phyloP scores from a whole-genome alignment of 73 alveolate species.

The Symbiodinium pilosum region DNA sequence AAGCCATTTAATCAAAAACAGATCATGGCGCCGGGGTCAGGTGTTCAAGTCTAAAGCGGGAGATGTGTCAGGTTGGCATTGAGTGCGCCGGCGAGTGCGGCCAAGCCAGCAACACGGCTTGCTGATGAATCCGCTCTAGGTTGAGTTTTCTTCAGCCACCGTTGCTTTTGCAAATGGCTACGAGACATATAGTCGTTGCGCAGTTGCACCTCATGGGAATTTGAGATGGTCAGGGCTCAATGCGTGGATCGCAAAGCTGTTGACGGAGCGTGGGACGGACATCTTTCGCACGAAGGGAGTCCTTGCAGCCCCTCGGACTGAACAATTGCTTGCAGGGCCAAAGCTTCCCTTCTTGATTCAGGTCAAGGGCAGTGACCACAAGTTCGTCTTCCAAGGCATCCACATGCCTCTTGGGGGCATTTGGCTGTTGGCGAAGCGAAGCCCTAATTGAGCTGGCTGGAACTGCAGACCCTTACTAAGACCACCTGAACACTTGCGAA shows the following conservation, averaged over 20 bases:
- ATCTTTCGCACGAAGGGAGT: constrained; percentile 94
- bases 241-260: constrained; percentile 67
- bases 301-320: constrained; percentile 57
- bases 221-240: constrained; percentile 28
- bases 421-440: neutral
- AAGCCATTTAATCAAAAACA: no score
- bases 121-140: neutral
- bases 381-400: constrained; percentile 84
- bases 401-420: constrained; percentile 14
- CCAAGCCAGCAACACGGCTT: neutral
- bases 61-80: constrained; percentile 41
- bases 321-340: no score
- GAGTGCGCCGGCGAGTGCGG: constrained; percentile 88
- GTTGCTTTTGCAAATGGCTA: no score
- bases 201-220: no score
- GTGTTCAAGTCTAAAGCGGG: neutral
- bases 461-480: no score
- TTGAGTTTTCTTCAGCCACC: no score
- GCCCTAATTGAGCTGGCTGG: no score
- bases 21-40: neutral
- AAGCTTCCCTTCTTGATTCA: no score
- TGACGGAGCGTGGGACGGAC: constrained; percentile 82
- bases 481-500: no score
- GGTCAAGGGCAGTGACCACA: constrained; percentile 79
- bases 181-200: no score